phyloP scores from a whole-genome alignment of 495 filamentous ascomycete genomes.

The Penicillium tannophilum region DNA sequence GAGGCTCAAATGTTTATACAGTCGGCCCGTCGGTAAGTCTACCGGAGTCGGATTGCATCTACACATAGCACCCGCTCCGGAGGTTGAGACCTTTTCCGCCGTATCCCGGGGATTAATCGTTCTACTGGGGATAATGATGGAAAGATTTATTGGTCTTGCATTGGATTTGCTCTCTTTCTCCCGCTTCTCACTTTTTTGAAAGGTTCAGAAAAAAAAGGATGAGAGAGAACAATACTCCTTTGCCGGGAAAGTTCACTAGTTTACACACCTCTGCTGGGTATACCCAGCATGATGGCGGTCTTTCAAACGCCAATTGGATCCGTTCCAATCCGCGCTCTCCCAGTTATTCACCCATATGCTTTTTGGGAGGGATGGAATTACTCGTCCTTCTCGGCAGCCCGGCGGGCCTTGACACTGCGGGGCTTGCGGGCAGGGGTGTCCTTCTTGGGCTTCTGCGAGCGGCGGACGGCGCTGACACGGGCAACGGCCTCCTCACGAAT shows the following conservation, averaged over 20 bases:
- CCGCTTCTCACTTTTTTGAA: background rate
- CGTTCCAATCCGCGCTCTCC: background rate
- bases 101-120: background rate
- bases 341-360: background rate
- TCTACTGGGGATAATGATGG: background rate
- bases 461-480: constrained; percentile 83
- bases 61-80: background rate
- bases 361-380: constrained; percentile 29
- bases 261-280: background rate
- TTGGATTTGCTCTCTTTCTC: background rate
- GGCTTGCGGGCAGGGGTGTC: constrained; percentile 68
- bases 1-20: constrained; percentile 11
- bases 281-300: constrained; percentile 1
- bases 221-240: background rate
- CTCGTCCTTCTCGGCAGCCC: constrained; percentile 61
- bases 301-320: background rate
- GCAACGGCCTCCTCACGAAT: constrained; percentile 84
- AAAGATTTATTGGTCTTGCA: background rate
- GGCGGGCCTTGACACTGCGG: constrained; percentile 80
- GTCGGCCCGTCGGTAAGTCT: constrained; percentile 21
- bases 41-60: background rate
- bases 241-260: background rate
- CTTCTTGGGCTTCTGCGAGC: constrained; percentile 78
- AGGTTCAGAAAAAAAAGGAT: background rate
- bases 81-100: constrained; percentile 32